Base-by-base conservation (phyloP, 2,329 filamentous ascomycete species). In the Hawksworthiomyces lignivorus region DNA sequence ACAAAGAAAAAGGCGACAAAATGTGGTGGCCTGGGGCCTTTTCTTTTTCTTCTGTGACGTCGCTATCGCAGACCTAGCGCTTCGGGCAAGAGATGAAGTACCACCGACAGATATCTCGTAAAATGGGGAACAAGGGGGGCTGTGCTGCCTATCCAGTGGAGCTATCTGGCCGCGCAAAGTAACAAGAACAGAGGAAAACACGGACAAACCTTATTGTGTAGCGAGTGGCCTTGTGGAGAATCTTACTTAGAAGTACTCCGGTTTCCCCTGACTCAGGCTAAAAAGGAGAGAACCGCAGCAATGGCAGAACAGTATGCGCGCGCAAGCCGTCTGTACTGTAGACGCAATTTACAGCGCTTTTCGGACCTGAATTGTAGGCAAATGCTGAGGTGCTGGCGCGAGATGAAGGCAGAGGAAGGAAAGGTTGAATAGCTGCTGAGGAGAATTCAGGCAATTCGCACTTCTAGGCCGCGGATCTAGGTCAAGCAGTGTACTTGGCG, bases 121-220 rank as follows among this genome's bases (percentile, higher is more conserved):
- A 39, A 26, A 33, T 32, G 33, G 37, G n/a, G 33, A 27, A 20
- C 26, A 33, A 30, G 21, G 17, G 30, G 34, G 38, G 38, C 38
- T 40, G 38, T 40, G 38, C 30, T 27, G 30, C 17, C 5, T 27
- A 30, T 33, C 22, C 15, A 5, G n/a, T n/a, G n/a, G 20, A 34
- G 30, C 15, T 27, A 17, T n/a, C 38, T 24, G 29, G 30, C 17
- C 21, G 20, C n/a, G n/a, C n/a, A n/a, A n/a, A n/a, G n/a, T n/a
- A n/a, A n/a, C n/a, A 33, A 33, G 15, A n/a, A 17, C 7, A 18
- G 11, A 32, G 22, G 26, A 15, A 12, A 19, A 27, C 17, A 9
- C n/a, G 38, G 38, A 40, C 38, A 40, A 27, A 40, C 38, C 38
- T 40, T 27, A 24, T 14, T n/a, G n/a, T n/a, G n/a, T n/a, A n/a